Conservation (phyloP, 2,329 filamentous ascomycete species). For the Albifimbria verrucaria region DNA sequence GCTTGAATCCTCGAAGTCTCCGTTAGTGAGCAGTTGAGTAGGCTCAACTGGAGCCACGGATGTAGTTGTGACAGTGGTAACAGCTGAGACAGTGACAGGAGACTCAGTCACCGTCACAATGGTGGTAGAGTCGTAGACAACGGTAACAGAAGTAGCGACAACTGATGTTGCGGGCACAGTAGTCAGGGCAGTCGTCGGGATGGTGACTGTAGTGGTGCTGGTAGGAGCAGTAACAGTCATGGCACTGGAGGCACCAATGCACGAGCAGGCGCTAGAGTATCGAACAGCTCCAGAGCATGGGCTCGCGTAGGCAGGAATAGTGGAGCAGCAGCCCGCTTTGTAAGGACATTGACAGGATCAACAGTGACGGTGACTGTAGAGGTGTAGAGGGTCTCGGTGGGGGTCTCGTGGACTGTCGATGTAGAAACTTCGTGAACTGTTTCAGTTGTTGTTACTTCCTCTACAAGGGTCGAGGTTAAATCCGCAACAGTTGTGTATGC, state of each 20-base stretch:
- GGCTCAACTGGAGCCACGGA: too few relatives aligned
- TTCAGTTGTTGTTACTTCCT: neutral
- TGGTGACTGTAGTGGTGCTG: conserved; percentile 14
- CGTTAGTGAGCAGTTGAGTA: too few relatives aligned
- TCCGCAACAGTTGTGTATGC: neutral
- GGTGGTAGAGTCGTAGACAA: neutral
- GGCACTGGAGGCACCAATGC: conserved; percentile 9
- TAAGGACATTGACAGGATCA: neutral
- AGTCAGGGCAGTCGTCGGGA: neutral
- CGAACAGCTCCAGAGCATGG: conserved; percentile 16
- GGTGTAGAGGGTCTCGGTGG: neutral
- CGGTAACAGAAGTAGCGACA: neutral
- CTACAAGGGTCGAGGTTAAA: neutral
- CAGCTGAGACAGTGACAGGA: neutral
- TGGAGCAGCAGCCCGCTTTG: neutral
- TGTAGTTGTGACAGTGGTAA: neutral
- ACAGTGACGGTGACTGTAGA: neutral
- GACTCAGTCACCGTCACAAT: neutral
- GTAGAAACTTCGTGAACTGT: neutral
- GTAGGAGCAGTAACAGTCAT: conserved; percentile 14
- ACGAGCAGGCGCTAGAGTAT: conserved; percentile 18
- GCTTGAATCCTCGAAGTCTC: too few relatives aligned
- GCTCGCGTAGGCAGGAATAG: conserved; percentile 16
- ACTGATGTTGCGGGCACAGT: neutral
- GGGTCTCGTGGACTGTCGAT: neutral